Conservation (phyloP, 2,329 filamentous ascomycete genomes). For the Exophiala sideris region DNA sequence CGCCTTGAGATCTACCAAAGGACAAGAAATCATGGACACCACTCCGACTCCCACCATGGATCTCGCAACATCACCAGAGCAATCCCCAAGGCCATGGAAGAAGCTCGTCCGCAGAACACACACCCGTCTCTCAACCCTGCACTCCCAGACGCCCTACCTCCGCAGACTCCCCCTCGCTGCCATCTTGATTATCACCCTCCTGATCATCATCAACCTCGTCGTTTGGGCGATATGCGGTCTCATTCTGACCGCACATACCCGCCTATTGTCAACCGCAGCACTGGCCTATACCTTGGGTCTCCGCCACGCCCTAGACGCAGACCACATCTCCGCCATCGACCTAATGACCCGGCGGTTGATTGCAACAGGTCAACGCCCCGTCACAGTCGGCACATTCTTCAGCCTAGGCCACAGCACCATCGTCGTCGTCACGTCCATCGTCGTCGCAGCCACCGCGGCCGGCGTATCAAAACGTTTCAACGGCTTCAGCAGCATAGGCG, state of each 20-base stretch:
- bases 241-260: constrained; percentile 34
- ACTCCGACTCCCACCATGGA: too few relatives aligned
- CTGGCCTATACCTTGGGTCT: constrained; percentile 86
- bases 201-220: constrained; percentile 53
- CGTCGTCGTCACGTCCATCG: constrained; percentile 83
- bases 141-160: constrained; percentile 51
- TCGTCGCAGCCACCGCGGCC: constrained; percentile 85
- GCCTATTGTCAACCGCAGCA: constrained; percentile 72
- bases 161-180: constrained; percentile 55
- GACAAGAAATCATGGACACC: too few relatives aligned
- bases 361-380: constrained; percentile 77
- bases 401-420: constrained; percentile 91
- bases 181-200: constrained; percentile 54
- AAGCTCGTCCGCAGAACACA: neutral
- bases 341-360: constrained; percentile 89
- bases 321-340: constrained; percentile 90
- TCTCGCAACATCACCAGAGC: too few relatives aligned
- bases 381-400: constrained; percentile 93
- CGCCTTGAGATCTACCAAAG: too few relatives aligned
- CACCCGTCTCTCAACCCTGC: constrained; percentile 10
- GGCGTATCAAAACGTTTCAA: constrained; percentile 79
- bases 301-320: constrained; percentile 94
- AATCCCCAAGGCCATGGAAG: neutral
- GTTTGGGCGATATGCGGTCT: constrained; percentile 59
- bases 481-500: constrained; percentile 73